Conservation (phyloP, 1,284 basidiomycete species). For the Apiotrichum sp. region DNA sequence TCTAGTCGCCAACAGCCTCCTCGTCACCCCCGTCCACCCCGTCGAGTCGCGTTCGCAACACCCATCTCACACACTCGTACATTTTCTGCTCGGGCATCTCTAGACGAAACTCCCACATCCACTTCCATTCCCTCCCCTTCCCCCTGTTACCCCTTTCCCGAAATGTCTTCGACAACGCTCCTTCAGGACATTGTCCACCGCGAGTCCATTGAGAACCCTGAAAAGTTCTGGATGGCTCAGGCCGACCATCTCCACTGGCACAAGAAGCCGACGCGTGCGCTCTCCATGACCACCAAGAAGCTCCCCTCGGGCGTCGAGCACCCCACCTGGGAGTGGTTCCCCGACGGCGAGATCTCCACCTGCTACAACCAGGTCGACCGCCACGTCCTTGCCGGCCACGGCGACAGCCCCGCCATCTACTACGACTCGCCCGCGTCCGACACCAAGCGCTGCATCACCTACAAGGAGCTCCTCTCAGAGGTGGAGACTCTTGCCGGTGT, state of each 20-base stretch:
- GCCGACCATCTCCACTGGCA: slow-evolving; percentile 21
- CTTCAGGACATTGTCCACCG: slow-evolving; percentile 19
- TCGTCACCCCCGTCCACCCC: no score
- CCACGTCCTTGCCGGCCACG: slow-evolving; percentile 17
- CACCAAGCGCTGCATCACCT: slow-evolving; percentile 53
- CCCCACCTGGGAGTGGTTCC: slow-evolving; percentile 22
- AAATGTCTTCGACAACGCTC: background rate
- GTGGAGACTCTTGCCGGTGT: slow-evolving; percentile 83
- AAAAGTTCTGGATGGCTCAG: slow-evolving; percentile 19
- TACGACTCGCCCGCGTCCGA: slow-evolving; percentile 20
- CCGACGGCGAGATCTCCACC: slow-evolving; percentile 19
- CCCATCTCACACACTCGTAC: no score
- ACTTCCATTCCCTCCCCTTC: background rate
- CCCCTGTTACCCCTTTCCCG: background rate
- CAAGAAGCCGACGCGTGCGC: slow-evolving; percentile 13
- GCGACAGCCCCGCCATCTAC: slow-evolving; percentile 15
- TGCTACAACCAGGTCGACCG: slow-evolving; percentile 21
- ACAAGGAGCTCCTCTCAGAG: slow-evolving; percentile 75
- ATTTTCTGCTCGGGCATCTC: no score
- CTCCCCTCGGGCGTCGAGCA: slow-evolving; percentile 10
- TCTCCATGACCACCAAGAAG: slow-evolving; percentile 4
- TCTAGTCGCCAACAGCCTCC: background rate
- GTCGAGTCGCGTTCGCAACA: no score
- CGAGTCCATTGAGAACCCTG: slow-evolving; percentile 16
- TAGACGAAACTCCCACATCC: background rate